phyloP scores from a whole-genome alignment of 495 filamentous ascomycete species.

The Recurvomyces mirabilis region DNA sequence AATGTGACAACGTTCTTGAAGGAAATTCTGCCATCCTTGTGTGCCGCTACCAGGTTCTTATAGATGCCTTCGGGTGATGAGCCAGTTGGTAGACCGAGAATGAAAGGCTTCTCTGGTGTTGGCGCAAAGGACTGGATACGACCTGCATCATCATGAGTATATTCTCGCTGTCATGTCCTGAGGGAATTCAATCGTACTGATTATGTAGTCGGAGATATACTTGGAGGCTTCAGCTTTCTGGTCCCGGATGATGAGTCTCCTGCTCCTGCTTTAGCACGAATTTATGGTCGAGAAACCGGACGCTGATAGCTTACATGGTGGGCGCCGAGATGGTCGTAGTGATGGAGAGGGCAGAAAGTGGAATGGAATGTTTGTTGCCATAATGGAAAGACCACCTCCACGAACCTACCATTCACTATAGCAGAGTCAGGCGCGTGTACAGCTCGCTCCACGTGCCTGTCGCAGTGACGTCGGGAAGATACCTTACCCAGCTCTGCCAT shows the following conservation, averaged over 20 bases:
- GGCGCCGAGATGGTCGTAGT: too few relatives aligned
- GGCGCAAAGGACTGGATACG: conserved; percentile 66
- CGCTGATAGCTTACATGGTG: background rate
- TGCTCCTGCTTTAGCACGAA: conserved; percentile 25
- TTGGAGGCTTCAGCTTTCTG: conserved; percentile 51
- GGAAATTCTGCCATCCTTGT: conserved; percentile 68
- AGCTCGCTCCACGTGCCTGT: too few relatives aligned
- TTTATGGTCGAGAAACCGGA: too few relatives aligned
- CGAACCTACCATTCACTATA: too few relatives aligned
- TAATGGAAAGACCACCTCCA: too few relatives aligned
- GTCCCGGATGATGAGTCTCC: conserved; percentile 78
- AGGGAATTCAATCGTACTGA: conserved; percentile 39
- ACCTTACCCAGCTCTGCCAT: too few relatives aligned
- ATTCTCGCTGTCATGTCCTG: background rate
- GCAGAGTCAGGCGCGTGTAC: too few relatives aligned
- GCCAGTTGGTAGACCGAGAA: conserved; percentile 74
- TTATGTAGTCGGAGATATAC: conserved; percentile 76
- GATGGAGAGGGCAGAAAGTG: too few relatives aligned
- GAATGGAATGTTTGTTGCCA: too few relatives aligned
- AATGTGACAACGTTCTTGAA: conserved; percentile 83
- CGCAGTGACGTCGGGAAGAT: too few relatives aligned
- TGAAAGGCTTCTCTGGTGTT: conserved; percentile 59
- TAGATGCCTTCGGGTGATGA: conserved; percentile 71
- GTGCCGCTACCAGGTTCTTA: conserved; percentile 58
- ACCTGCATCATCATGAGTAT: conserved; percentile 27